phyloP scores from a whole-genome alignment of 768 basidiomycete genomes.

The Mycena sanguinolenta region DNA sequence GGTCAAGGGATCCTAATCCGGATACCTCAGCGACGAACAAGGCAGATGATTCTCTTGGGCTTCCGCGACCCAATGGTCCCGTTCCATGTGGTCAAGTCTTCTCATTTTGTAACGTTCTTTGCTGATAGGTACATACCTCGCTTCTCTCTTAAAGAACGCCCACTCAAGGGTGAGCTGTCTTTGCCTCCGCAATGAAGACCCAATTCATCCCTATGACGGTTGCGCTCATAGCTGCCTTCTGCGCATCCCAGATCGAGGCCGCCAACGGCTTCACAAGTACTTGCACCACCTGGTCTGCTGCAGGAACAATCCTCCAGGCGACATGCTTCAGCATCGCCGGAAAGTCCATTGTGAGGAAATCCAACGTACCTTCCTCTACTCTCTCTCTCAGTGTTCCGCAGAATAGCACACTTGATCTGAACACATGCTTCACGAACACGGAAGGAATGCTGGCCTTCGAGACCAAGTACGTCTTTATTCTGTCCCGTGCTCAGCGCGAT shows the following conservation, averaged over 20 bases:
- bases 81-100: constrained; percentile 17
- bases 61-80: constrained; percentile 5
- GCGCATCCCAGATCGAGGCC: constrained; percentile 12
- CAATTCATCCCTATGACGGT: constrained; percentile 11
- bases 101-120: constrained; percentile 5
- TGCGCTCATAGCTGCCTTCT: constrained; percentile 13
- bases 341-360: constrained; percentile 6
- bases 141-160: constrained; percentile 14
- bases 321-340: constrained; percentile 17
- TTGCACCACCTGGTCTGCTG: constrained; percentile 21
- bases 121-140: too few relatives aligned
- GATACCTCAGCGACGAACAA: constrained; percentile 5
- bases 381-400: not conserved
- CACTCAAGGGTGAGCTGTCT: not conserved
- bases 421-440: constrained; percentile 29
- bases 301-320: constrained; percentile 23
- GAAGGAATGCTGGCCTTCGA: constrained; percentile 20
- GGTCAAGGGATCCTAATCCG: too few relatives aligned
- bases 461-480: constrained; percentile 20
- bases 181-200: constrained; percentile 27
- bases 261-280: constrained; percentile 20
- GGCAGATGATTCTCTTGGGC: not conserved
- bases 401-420: constrained; percentile 23
- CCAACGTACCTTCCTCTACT: not conserved
- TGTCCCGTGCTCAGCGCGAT: not conserved